These are phyloP conservation scores for Schoenoplectus triqueter DNA, from an alignment of 202 grass and related monocot genomes.

Conservation along the genomic window DNA sequence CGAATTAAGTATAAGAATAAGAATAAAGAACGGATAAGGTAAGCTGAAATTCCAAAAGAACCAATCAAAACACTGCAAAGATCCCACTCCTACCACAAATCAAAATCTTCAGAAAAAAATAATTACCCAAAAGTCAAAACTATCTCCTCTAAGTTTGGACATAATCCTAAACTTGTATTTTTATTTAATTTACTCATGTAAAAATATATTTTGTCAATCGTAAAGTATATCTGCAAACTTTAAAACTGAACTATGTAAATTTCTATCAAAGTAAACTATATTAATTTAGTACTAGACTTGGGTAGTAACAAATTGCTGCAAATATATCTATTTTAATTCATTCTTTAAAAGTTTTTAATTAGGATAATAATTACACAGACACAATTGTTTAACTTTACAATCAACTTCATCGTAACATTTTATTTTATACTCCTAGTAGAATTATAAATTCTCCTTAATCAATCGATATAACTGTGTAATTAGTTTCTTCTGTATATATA, in stretches of 20 bases:
- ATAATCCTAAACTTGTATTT: background rate
- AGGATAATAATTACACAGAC: no score
- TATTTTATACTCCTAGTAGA: no score
- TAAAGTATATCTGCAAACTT: background rate
- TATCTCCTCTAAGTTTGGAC: background rate
- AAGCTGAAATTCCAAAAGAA: background rate
- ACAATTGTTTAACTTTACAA: no score
- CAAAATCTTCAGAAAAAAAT: background rate
- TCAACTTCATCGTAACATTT: no score
- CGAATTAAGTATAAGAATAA: background rate
- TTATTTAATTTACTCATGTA: background rate
- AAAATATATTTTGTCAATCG: background rate
- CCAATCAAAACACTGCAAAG: background rate
- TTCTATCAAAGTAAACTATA: background rate
- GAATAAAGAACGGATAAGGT: background rate
- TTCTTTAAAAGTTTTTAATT: no score
- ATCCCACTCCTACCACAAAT: background rate
- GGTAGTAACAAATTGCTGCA: background rate
- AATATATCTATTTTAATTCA: no score
- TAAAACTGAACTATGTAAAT: no score
- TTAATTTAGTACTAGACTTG: background rate
- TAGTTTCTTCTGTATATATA: no score
- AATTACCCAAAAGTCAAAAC: slow-evolving; percentile 11
- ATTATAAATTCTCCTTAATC: no score
- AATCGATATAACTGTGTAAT: no score